Conservation (phyloP, 306 rosid species). For the Vigna hirtella region DNA sequence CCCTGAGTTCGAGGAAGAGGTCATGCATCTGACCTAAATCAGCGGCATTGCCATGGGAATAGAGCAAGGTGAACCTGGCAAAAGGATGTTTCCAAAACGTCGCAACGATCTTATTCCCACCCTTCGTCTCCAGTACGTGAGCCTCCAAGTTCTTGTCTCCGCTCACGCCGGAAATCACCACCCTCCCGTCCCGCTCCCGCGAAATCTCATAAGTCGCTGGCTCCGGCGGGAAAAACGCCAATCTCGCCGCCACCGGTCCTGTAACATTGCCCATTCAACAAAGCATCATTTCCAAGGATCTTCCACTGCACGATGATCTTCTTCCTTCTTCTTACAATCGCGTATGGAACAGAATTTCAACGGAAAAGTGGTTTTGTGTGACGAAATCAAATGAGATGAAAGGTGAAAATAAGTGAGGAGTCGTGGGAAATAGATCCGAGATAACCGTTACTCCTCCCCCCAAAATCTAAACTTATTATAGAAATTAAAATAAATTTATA, state of each 20-base stretch:
- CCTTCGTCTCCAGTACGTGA: conserved; percentile 70
- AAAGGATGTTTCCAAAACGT: conserved; percentile 86
- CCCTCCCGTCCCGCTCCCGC: conserved; percentile 59
- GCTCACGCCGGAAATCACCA: conserved; percentile 70
- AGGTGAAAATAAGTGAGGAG: conserved; percentile 35
- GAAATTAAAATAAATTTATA: too few species aligned
- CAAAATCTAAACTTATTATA: neutral
- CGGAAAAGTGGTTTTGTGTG: conserved; percentile 11
- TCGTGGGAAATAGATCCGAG: conserved; percentile 67
- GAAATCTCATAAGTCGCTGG: conserved; percentile 84
- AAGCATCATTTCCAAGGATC: neutral
- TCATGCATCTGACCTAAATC: conserved; percentile 96
- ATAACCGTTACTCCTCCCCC: conserved; percentile 26
- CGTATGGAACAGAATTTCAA: neutral
- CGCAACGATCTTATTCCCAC: conserved; percentile 81
- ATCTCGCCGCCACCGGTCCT: conserved; percentile 82
- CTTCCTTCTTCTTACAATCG: neutral
- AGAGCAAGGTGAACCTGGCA: conserved; percentile 84
- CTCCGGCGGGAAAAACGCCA: conserved; percentile 98
- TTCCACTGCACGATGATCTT: neutral
- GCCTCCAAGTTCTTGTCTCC: conserved; percentile 73
- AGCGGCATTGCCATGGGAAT: conserved; percentile 99
- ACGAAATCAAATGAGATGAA: conserved; percentile 34
- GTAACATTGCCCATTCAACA: conserved; percentile 91
- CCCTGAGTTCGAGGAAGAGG: conserved; percentile 91